phyloP scores from a whole-genome alignment of 2,329 filamentous ascomycete species.

The Pseudogymnoascus sp. region DNA sequence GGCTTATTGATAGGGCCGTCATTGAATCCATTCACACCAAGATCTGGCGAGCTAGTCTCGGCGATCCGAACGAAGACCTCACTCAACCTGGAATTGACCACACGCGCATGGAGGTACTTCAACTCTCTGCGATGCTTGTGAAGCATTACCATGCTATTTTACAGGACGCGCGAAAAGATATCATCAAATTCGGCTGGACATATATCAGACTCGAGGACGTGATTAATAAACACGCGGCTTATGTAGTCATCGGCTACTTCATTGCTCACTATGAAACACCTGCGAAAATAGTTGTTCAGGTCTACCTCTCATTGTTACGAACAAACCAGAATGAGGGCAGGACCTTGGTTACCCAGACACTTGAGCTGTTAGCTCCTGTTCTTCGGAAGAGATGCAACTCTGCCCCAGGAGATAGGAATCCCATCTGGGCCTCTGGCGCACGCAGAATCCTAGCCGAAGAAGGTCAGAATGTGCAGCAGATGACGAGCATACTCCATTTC shows the following conservation, averaged over 20 bases:
- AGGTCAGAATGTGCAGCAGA: conserved; percentile 86
- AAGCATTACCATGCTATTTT: conserved; percentile 88
- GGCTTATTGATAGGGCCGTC: conserved; percentile 75
- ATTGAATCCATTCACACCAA: conserved; percentile 86
- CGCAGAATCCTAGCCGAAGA: conserved; percentile 89
- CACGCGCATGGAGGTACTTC: conserved; percentile 88
- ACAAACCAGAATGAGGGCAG: conserved; percentile 94
- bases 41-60: conserved; percentile 84
- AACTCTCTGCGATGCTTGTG: conserved; percentile 87
- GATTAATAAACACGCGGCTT: conserved; percentile 97
- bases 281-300: conserved; percentile 88
- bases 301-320: conserved; percentile 83
- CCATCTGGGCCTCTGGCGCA: conserved; percentile 82
- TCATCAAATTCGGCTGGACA: conserved; percentile 98
- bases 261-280: conserved; percentile 96
- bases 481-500: conserved; percentile 97
- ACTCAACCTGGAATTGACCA: conserved; percentile 85
- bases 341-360: conserved; percentile 81
- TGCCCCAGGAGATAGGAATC: conserved; percentile 59
- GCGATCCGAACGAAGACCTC: conserved; percentile 74
- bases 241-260: conserved; percentile 95
- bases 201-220: conserved; percentile 97
- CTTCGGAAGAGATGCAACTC: conserved; percentile 73
- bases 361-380: conserved; percentile 92
- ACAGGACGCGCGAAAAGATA: conserved; percentile 88